Evolutionary conservation across 1,139 yeast genomes (phyloP), one percentile per base, ranked within the genome.

Genomic region (Kluyveromyces marxianus): DNA sequence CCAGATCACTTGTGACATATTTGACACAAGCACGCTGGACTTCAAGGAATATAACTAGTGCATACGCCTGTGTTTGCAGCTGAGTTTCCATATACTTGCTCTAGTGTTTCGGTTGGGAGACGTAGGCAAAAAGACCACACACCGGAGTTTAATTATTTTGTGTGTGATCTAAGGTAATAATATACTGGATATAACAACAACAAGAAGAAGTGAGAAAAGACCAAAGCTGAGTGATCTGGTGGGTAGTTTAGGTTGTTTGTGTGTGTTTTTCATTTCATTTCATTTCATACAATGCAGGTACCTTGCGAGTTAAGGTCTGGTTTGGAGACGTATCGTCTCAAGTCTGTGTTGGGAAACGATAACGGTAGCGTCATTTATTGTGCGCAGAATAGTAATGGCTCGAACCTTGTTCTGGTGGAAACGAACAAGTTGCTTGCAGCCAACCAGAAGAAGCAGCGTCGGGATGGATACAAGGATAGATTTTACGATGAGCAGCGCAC

Each of bases 401-500:
- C 33, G 2, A 40, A 21, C 25, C 27, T 40, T 27, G 43, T 40
- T 24, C 25, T 40, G 38, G 27, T 40, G 4, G 38, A 34, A 8
- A 40, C 33, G 7, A 32, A 26, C n/a, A 27, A 25, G 26, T 2
- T 7, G 4, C 32, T 34, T 10, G 21, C 37, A 21, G 21, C n/a
- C 14, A 7, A 34, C 10, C 6, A n/a, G n/a, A 34, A 27, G 33
- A 27, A 7, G 10, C 24, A n/a, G 28, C 14, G 10, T 5, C 25
- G 31, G 26, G 38, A 29, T 28, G 32, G 33, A 25, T 40, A 34
- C 21, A 40, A 40, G 32, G 43, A 40, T 7, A 8, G 43, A 8
- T 40, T 40, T 32, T 40, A 40, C 21, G 21, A 40, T 14, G 25
- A 34, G 7, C 26, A 34, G 8, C 33, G 25, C 29, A 30, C 35